Base-by-base conservation (phyloP, 176 grass and related monocot species). In the Oryza coarctata region DNA sequence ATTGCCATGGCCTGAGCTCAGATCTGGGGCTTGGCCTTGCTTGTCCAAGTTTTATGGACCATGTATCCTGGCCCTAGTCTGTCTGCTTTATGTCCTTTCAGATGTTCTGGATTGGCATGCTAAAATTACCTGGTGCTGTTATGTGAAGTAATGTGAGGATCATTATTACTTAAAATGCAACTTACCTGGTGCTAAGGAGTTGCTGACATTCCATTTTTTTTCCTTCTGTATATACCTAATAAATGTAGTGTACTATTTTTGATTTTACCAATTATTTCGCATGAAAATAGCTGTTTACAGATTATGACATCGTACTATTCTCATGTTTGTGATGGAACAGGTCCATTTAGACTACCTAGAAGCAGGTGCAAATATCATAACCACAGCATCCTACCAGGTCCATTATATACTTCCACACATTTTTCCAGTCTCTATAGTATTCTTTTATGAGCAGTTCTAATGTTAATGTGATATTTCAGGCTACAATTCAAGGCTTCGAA, bases 361-460 rank as follows among this genome's bases (percentile, higher is more conserved):
- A 78, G 89, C 96, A 22, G 93, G 96, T 62, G 93, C 93, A 60
- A 95, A 95, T 82, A 78, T 99, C 64, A 75, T 99, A 82, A 91
- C 90, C 68, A 88, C 96, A 47, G 93, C 96, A 71, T 99, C 96
- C 18, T 99, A 99, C 86, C 96, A 99, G 95, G 92, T 98, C 23
- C 6, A 60, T 76, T 12, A 73, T 65, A 27, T 30, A 45, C 39
- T 86, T 79, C 63, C 27, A 22, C 9, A 43, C 15, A 28, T 50
- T 12, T 64, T 63, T 74, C 78, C 70, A 77, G 65, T 20, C 63
- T 57, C 7, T n/a, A 20, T 68, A n/a, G 9, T 52, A 12, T 71
- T 71, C 47, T 63, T 69, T 36, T 30, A 12, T 65, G 38, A 45
- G 8, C 41, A 31, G 12, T 63, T n/a, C 38, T 63, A 29, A 80